Percentiles rank a stretch among this genome's conserved stretches.
Conservation (phyloP, 805 yeast genomes). For the Nakazawaea laoshanensis region DNA sequence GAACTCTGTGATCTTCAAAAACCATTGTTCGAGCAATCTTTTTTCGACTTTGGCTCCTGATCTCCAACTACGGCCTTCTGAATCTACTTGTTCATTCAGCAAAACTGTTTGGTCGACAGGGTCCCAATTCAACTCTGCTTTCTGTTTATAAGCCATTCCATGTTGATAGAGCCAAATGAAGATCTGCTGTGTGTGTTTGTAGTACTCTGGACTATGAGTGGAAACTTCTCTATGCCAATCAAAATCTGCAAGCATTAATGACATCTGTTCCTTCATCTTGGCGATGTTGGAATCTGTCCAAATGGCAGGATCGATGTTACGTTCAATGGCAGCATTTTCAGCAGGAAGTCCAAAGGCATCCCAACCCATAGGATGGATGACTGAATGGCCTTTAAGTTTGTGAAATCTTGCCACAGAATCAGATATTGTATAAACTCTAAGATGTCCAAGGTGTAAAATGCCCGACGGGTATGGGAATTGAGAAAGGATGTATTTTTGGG, state of each 20-base stretch:
- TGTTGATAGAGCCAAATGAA: constrained; percentile 65
- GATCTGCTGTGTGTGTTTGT: constrained; percentile 86
- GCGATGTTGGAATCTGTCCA: constrained; percentile 83
- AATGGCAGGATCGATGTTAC: constrained; percentile 63
- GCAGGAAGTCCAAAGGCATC: constrained; percentile 99
- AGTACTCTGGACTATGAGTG: constrained; percentile 82
- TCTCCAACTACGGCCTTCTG: constrained; percentile 90
- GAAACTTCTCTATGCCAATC: constrained; percentile 91
- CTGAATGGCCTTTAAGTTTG: constrained; percentile 66
- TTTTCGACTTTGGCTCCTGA: constrained; percentile 94
- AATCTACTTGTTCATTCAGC: constrained; percentile 95
- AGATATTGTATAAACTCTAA: constrained; percentile 85
- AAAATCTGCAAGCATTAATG: constrained; percentile 70
- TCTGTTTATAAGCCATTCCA: constrained; percentile 78
- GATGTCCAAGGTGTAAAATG: constrained; percentile 84
- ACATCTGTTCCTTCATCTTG: constrained; percentile 82
- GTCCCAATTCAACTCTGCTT: constrained; percentile 95
- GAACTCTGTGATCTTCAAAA: constrained; percentile 78
- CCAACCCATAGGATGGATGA: constrained; percentile 98
- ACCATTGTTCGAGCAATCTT: constrained; percentile 81
- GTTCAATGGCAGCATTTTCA: constrained; percentile 93
- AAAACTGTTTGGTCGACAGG: constrained; percentile 91
- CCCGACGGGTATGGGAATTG: constrained; percentile 99
- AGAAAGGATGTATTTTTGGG: constrained; percentile 56
- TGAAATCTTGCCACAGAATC: constrained; percentile 78